Conservation (phyloP, 2,329 filamentous ascomycete genomes). For the Cordyceps fumosorosea region DNA sequence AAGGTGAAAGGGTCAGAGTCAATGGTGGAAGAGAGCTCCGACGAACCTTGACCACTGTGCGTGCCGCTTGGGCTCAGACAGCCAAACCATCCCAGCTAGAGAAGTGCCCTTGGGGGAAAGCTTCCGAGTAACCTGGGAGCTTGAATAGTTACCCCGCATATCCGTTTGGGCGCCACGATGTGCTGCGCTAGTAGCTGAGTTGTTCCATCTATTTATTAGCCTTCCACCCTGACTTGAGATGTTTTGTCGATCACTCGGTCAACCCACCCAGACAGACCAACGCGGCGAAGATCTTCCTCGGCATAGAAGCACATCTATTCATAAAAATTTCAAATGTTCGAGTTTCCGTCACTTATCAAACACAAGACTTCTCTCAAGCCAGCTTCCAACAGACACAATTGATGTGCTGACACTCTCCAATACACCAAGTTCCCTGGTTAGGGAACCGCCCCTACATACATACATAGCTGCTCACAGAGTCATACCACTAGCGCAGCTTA, state of each 20-base stretch:
- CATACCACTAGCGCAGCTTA: neutral
- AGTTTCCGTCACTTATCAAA: too few relatives aligned
- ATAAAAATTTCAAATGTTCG: too few relatives aligned
- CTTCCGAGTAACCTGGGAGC: too few relatives aligned
- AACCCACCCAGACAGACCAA: neutral
- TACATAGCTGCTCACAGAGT: neutral
- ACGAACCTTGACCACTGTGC: neutral
- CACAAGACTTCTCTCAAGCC: too few relatives aligned
- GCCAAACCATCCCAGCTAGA: neutral
- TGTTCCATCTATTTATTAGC: neutral
- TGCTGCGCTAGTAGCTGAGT: neutral
- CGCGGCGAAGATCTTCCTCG: too few relatives aligned
- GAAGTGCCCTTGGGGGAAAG: neutral
- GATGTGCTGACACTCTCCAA: too few relatives aligned
- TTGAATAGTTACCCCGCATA: slow-evolving; percentile 9
- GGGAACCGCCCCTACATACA: too few relatives aligned
- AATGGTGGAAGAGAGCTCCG: neutral
- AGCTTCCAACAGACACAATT: too few relatives aligned
- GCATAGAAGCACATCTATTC: too few relatives aligned
- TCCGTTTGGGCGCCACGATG: slow-evolving; percentile 4
- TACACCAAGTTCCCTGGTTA: too few relatives aligned
- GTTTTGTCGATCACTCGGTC: neutral
- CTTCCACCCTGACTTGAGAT: neutral
- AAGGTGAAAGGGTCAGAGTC: neutral
- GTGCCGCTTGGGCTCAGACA: neutral